Evolutionary conservation across 441 rosid genomes (phyloP), one percentile per base, ranked within the genome.

Genomic region (Populus hybrid): DNA sequence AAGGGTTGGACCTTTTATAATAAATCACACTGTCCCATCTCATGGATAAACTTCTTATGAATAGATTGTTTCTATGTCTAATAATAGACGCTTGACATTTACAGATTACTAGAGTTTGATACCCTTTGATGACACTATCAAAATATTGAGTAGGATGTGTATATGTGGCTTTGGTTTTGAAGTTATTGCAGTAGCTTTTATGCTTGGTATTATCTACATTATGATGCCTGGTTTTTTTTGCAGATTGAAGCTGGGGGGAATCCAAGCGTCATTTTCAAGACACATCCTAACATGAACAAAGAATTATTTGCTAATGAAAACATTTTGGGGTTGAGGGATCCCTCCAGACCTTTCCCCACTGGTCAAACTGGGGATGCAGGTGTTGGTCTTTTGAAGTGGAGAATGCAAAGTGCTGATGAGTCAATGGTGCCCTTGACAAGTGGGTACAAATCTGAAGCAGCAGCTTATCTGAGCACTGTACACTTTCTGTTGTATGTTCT

Each of bases 401-500:
- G 99, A 86, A 92, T 96, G 98, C 98, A 96, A 86, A 88, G 88
- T 85, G 88, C 89, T 59, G 98, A 96, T 36, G 99, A 96, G 90
- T 92, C 98, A 3, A 87, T 94, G 95, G 98, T 96, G 77, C 99
- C 99, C 67, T 87, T 96, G 84, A 81, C 97, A 81, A 91, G 99
- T 96, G 84, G 71, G 98, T 83, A 57, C 66, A 74, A 38, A 71
- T 80, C 50, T n/a, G 61, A 53, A 53, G 61, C 21, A 4, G 63
- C 57, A 69, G 65, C n/a, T 77, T 66, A 38, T 72, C 28, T 68
- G 78, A 38, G 35, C 21, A 7, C 28, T 38, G 38, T 42, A 71
- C 57, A 24, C 61, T 78, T 57, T 75, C 35, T 75, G 9, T 57
- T 81, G 11, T 75, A 59, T 81, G 35, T 75, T 65, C 28, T 77